Evolutionary conservation across 306 rosid genomes (phyloP).

Genomic region (Sindora glabra): DNA sequence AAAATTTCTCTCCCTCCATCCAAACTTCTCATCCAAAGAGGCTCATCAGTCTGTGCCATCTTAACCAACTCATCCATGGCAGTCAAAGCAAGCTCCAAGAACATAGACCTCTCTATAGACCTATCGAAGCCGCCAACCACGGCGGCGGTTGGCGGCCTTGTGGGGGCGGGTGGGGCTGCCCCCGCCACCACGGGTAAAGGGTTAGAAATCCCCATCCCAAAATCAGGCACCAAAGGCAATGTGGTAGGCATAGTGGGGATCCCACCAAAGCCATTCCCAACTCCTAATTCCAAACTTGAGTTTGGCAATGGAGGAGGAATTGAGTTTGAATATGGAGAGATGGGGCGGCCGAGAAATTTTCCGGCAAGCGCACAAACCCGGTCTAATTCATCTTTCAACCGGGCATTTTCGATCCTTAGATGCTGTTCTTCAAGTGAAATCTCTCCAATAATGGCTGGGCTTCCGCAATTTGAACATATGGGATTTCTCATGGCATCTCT

Average conservation of each 20-base stretch:
- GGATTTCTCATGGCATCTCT: constrained; percentile 96
- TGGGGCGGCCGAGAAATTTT: constrained; percentile 81
- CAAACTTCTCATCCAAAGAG: constrained; percentile 73
- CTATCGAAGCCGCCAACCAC: constrained; percentile 34
- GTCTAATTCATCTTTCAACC: constrained; percentile 80
- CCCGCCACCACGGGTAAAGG: constrained; percentile 35
- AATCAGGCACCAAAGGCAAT: constrained; percentile 61
- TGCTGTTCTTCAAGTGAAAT: constrained; percentile 89
- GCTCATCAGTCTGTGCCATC: constrained; percentile 71
- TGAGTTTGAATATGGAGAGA: constrained; percentile 38
- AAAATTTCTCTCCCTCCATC: constrained; percentile 72
- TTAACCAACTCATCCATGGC: constrained; percentile 96
- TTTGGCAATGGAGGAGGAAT: constrained; percentile 59
- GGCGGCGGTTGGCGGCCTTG: too few relatives aligned
- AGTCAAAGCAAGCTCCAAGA: constrained; percentile 78
- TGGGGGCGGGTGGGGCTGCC: too few relatives aligned
- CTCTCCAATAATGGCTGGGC: constrained; percentile 78
- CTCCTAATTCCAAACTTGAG: constrained; percentile 84
- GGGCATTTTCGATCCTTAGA: constrained; percentile 74
- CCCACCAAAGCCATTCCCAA: constrained; percentile 75
- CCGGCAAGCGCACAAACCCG: constrained; percentile 85
- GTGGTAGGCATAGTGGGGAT: constrained; percentile 39
- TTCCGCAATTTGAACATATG: constrained; percentile 84
- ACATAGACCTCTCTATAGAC: constrained; percentile 74
- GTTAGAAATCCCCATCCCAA: constrained; percentile 43